Conservation (phyloP, 805 yeast genomes). For the Starmerella apicola region DNA sequence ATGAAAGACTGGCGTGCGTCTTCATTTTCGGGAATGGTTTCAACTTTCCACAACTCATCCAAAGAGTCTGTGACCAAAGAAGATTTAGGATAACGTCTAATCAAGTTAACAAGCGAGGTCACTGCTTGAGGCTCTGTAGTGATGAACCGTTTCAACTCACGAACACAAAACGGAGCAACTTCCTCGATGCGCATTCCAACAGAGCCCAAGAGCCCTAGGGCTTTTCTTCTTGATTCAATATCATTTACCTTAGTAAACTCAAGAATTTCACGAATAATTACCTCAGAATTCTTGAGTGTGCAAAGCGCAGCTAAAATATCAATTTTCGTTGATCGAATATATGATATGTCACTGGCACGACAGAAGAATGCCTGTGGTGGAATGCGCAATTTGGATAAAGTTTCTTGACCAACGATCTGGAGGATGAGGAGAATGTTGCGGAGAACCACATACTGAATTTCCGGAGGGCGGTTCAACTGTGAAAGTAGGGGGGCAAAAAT, state of each 20-base stretch:
- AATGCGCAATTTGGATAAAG: constrained; percentile 2
- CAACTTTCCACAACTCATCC: constrained; percentile 1
- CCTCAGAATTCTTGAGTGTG: constrained; percentile 41
- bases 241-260: constrained; percentile 73
- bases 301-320: constrained; percentile 79
- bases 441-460: constrained; percentile 68
- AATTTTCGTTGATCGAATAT: constrained; percentile 77
- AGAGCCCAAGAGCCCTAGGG: constrained; percentile 81
- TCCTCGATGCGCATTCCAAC: constrained; percentile 62
- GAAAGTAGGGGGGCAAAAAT: constrained; percentile 57
- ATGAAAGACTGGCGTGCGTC: constrained; percentile 67
- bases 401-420: constrained; percentile 28
- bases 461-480: constrained; percentile 45
- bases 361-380: constrained; percentile 50
- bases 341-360: constrained; percentile 72
- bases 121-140: constrained; percentile 62
- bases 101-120: constrained; percentile 60
- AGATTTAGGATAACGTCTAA: constrained; percentile 59
- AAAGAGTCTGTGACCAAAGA: constrained; percentile 22
- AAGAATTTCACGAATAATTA: constrained; percentile 59
- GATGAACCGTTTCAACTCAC: constrained; percentile 41
- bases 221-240: constrained; percentile 76
- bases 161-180: constrained; percentile 54
- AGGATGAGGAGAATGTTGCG: constrained; percentile 60
- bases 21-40: constrained; percentile 31